Base-by-base conservation (phyloP, 345 rosid species). In the Moricandia arvensis region DNA sequence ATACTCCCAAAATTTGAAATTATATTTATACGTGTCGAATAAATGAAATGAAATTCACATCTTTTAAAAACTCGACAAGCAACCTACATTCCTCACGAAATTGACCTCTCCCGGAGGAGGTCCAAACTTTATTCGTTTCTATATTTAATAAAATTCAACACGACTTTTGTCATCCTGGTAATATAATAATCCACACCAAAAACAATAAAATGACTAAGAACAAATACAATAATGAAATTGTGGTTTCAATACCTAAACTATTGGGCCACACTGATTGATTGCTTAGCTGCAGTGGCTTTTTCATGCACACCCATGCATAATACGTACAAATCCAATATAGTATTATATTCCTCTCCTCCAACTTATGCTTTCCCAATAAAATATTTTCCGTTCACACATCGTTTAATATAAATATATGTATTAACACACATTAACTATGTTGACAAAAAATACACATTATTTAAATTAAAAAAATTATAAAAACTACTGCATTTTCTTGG, bases 261-360 rank as follows among this genome's bases (percentile, higher is more conserved):
- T 45, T 72, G 81, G 74, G 65, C 74, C 81, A 73, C 67, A 61
- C 74, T 53, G 62, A 61, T 73, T 53, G 74, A 79, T 73, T 54
- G 31, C 60, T 73, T 60, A 38, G 77, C 78, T 61, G 81, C 77
- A 72, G 74, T 68, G 78, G 55, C 81, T 41, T 55, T 79, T 58
- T 73, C 81, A 79, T 79, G 78, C 81, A 79, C 73, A 4, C 81
- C 81, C 81, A 79, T 79, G 81, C 78, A 79, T 72, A 79, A 79
- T 79, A 67, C 74, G 81, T 79, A 73, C 81, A 78, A 78, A 78
- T 29, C 26, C 8, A 37, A 9, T 35, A 17, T 68, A 78, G 55
- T 73, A 53, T 73, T 73, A 1, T 73, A 68, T 72, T 67, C 45
- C 49, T 78, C 66, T 54, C 60, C 49, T 45, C 58, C 58, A 67